A percentile compares a stretch with the other conserved stretches of the same genome.
These are phyloP conservation scores for Dictyostelium firmibasis DNA, from an alignment of 78 protist genomes.

Conservation along the genomic window DNA sequence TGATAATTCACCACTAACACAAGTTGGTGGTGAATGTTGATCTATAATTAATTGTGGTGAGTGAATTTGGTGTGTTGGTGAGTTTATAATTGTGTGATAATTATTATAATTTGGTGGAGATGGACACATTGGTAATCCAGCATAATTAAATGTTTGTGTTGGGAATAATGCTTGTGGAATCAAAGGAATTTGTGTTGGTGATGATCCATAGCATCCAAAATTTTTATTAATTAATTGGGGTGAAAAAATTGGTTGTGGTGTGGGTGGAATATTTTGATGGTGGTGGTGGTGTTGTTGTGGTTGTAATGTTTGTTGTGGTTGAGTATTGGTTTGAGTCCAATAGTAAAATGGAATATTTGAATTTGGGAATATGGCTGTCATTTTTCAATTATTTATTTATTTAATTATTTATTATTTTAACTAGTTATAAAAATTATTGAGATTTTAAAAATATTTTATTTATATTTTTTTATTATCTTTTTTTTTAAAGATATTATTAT, in stretches of 20 bases:
- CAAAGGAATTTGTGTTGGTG: neutral
- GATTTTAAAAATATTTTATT: too few relatives aligned
- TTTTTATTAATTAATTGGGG: neutral
- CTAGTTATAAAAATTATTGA: neutral
- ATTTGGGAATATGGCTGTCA: constrained; percentile 2
- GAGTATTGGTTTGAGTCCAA: neutral
- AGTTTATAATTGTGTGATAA: neutral
- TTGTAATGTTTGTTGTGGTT: neutral
- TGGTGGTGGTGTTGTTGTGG: neutral
- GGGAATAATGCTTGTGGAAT: neutral
- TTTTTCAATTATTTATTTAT: neutral
- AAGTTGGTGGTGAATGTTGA: neutral
- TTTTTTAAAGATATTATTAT: neutral
- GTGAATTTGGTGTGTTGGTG: neutral
- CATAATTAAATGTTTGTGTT: neutral
- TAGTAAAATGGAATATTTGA: neutral
- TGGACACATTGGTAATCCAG: neutral
- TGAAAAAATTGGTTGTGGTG: neutral
- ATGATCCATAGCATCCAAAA: neutral
- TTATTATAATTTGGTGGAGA: neutral
- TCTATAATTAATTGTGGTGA: constrained; percentile 1
- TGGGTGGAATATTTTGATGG: neutral
- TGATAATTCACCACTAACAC: neutral
- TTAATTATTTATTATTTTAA: neutral
- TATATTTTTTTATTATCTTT: too few relatives aligned